These are phyloP conservation scores for Fusarium avenaceum DNA, from an alignment of 2,329 filamentous ascomycete species.

Conservation along the genomic window DNA sequence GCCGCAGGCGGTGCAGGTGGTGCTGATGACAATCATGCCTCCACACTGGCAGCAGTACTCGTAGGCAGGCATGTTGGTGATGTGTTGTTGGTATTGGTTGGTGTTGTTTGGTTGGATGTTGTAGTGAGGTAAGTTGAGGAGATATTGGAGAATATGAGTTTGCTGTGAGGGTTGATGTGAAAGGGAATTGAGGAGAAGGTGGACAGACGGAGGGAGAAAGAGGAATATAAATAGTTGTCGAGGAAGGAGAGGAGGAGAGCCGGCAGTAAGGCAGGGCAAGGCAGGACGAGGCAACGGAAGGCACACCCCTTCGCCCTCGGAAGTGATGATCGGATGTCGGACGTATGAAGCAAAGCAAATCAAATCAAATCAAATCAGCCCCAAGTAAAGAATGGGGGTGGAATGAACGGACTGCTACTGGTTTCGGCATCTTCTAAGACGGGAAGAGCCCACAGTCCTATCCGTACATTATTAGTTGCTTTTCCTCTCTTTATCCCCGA, in stretches of 20 bases:
- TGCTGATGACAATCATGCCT: conserved; percentile 70
- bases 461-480: background rate
- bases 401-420: conserved; percentile 9
- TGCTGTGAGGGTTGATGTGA: conserved; percentile 10
- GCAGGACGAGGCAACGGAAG: conserved; percentile 8
- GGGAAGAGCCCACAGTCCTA: too few relatives aligned
- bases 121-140: conserved; percentile 7
- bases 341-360: background rate
- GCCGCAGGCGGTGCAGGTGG: conserved; percentile 63
- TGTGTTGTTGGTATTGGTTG: conserved; percentile 1
- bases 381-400: conserved; percentile 16
- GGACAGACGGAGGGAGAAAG: conserved; percentile 22
- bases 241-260: conserved; percentile 5
- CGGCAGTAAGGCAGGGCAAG: conserved; percentile 2
- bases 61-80: conserved; percentile 58
- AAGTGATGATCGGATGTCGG: conserved; percentile 32
- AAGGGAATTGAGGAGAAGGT: background rate
- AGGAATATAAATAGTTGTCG: conserved; percentile 43
- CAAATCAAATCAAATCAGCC: background rate
- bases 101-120: conserved; percentile 13
- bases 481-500: conserved; percentile 19
- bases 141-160: conserved; percentile 1
- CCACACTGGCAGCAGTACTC: conserved; percentile 69
- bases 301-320: conserved; percentile 24
- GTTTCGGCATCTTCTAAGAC: conserved; percentile 7